Conservation (phyloP, 352 stramenopile genomes). For the Elongisporangium senticosum region DNA sequence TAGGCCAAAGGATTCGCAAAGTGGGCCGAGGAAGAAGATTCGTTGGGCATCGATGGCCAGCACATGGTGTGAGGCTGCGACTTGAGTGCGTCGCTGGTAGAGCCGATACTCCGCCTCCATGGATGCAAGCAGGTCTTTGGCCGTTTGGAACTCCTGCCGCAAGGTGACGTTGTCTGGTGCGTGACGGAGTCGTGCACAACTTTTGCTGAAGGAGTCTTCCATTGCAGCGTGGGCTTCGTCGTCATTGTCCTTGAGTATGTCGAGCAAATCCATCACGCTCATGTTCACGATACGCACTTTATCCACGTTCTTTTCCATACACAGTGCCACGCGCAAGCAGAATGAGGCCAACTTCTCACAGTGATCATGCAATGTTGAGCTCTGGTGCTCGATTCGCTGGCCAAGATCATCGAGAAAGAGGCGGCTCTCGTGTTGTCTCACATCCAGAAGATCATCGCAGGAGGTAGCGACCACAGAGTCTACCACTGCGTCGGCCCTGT, state of each 20-base stretch:
- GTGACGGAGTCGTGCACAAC: slow-evolving; percentile 59
- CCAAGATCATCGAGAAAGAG: slow-evolving; percentile 58
- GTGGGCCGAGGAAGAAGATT: slow-evolving; percentile 27
- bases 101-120: slow-evolving; percentile 78
- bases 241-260: slow-evolving; percentile 69
- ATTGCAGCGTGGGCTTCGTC: slow-evolving; percentile 37
- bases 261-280: slow-evolving; percentile 66
- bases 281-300: slow-evolving; percentile 60
- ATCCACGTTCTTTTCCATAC: slow-evolving; percentile 51
- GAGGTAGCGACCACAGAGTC: slow-evolving; percentile 47
- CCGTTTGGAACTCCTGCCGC: slow-evolving; percentile 46
- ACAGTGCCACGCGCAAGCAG: slow-evolving; percentile 39
- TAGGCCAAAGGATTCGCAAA: slow-evolving; percentile 50
- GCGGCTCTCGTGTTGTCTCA: slow-evolving; percentile 39
- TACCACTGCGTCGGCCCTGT: slow-evolving; percentile 59
- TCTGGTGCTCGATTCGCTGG: slow-evolving; percentile 49
- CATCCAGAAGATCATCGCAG: slow-evolving; percentile 46
- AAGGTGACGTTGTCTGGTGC: slow-evolving; percentile 58
- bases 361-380: slow-evolving; percentile 39
- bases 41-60: slow-evolving; percentile 39
- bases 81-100: slow-evolving; percentile 41
- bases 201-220: slow-evolving; percentile 43
- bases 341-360: slow-evolving; percentile 63
- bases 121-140: slow-evolving; percentile 42
- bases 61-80: slow-evolving; percentile 54